A percentile compares a stretch with the other conserved stretches of the same genome.
Conservation (phyloP, 2,329 filamentous ascomycete species). For the Pyricularia sp. region DNA sequence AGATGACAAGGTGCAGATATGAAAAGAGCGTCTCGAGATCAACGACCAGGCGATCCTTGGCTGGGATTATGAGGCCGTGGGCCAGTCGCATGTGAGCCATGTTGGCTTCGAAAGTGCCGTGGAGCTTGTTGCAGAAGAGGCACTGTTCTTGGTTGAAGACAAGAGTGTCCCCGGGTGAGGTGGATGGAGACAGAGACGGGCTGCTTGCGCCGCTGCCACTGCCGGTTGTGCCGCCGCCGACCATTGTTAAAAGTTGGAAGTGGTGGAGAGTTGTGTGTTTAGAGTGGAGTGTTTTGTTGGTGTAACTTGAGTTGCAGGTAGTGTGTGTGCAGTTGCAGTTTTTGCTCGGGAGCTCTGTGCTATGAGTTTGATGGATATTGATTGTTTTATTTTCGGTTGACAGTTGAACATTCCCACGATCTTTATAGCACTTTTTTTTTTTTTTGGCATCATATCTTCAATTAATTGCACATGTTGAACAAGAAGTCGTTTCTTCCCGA, state of each 20-base stretch:
- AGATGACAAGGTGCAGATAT: slow-evolving; percentile 35
- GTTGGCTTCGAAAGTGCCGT: slow-evolving; percentile 20
- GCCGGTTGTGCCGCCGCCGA: not conserved
- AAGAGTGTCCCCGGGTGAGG: not conserved
- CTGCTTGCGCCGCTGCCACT: not conserved
- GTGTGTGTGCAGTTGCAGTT: not conserved
- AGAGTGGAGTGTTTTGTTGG: not conserved
- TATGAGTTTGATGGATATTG: not conserved
- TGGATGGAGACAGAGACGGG: not conserved
- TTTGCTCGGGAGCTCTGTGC: not conserved
- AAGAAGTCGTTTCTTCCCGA: not conserved
- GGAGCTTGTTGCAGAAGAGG: slow-evolving; percentile 26
- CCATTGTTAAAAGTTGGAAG: not conserved
- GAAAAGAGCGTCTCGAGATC: slow-evolving; percentile 32
- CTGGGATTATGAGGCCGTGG: slow-evolving; percentile 32
- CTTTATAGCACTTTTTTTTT: not conserved
- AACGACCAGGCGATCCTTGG: slow-evolving; percentile 24
- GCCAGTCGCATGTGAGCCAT: slow-evolving; percentile 33
- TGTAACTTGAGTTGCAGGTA: not conserved
- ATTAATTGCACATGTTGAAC: not conserved
- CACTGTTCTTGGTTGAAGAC: slow-evolving; percentile 20
- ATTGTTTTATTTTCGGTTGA: not conserved
- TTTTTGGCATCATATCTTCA: not conserved
- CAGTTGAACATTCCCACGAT: not conserved
- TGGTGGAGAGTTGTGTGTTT: not conserved